These are phyloP conservation scores for Fusarium sacchari DNA, from an alignment of 2,329 filamentous ascomycete genomes.

Conservation along the genomic window DNA sequence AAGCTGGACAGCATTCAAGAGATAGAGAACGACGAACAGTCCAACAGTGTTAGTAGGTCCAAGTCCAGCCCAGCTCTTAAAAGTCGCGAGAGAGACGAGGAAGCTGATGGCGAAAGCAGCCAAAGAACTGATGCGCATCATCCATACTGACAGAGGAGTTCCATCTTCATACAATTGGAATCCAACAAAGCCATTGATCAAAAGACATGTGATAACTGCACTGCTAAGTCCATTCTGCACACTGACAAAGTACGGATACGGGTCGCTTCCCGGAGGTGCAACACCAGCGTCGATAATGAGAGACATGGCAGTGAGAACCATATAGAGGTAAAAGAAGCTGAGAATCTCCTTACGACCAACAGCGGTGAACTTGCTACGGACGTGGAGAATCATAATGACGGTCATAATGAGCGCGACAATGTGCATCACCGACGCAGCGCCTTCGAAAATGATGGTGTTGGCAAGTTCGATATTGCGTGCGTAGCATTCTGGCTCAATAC, in stretches of 20 bases:
- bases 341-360: slow-evolving; percentile 82
- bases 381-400: slow-evolving; percentile 95
- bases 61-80: slow-evolving; percentile 89
- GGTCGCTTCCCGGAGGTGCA: slow-evolving; percentile 79
- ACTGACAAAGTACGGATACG: slow-evolving; percentile 92
- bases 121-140: slow-evolving; percentile 80
- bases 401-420: slow-evolving; percentile 93
- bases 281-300: slow-evolving; percentile 94
- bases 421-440: slow-evolving; percentile 89
- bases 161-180: slow-evolving; percentile 99
- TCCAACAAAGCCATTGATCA: slow-evolving; percentile 98
- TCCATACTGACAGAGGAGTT: slow-evolving; percentile 92
- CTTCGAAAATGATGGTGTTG: slow-evolving; percentile 98
- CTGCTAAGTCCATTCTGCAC: slow-evolving; percentile 86
- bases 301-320: slow-evolving; percentile 87
- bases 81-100: slow-evolving; percentile 88
- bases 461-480: slow-evolving; percentile 94
- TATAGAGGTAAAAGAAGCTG: slow-evolving; percentile 97
- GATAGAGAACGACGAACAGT: slow-evolving; percentile 90
- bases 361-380: slow-evolving; percentile 96
- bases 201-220: slow-evolving; percentile 84
- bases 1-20: slow-evolving; percentile 88
- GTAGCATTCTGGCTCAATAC: slow-evolving; percentile 91
- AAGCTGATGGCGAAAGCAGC: slow-evolving; percentile 88
- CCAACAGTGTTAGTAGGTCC: slow-evolving; percentile 87